A percentile compares a stretch with the other conserved stretches of the same genome.
phyloP scores from a whole-genome alignment of 1,139 yeast genomes.

The Nakaseomyces glabratus region DNA sequence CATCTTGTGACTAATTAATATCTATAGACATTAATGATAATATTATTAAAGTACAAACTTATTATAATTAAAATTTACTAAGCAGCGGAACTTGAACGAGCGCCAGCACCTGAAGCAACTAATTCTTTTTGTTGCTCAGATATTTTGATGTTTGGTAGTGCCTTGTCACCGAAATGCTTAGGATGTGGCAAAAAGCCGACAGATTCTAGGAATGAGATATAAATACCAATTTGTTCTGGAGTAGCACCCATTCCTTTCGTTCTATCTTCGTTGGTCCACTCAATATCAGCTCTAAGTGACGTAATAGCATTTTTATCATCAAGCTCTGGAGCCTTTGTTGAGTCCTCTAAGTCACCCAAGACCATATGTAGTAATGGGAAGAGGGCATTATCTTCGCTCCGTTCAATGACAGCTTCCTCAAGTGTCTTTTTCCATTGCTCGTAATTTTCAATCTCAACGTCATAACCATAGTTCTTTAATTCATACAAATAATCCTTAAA shows the following conservation, averaged over 20 bases:
- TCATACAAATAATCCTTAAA: constrained; percentile 67
- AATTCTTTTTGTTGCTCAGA: constrained; percentile 53
- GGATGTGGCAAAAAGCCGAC: constrained; percentile 73
- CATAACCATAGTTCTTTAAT: constrained; percentile 63
- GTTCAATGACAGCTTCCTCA: constrained; percentile 67
- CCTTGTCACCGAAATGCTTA: constrained; percentile 33
- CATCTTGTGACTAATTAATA: background rate
- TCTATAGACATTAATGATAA: background rate
- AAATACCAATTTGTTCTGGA: constrained; percentile 55
- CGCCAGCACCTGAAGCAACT: constrained; percentile 78
- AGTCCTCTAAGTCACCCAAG: constrained; percentile 80
- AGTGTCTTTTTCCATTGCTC: constrained; percentile 68
- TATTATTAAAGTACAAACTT: constrained; percentile 37
- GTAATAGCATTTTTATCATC: constrained; percentile 72
- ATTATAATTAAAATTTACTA: constrained; percentile 40
- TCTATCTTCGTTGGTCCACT: constrained; percentile 56
- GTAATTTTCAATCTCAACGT: constrained; percentile 54
- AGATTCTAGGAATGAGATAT: constrained; percentile 68
- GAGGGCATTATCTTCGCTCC: constrained; percentile 69
- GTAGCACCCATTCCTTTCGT: constrained; percentile 70
- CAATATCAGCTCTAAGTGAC: constrained; percentile 52
- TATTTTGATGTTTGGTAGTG: constrained; percentile 52
- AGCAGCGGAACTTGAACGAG: constrained; percentile 47
- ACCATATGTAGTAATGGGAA: constrained; percentile 93
- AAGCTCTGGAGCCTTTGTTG: constrained; percentile 89